Conservation (phyloP, 495 filamentous ascomycete genomes). For the Xylaria telfairii region DNA sequence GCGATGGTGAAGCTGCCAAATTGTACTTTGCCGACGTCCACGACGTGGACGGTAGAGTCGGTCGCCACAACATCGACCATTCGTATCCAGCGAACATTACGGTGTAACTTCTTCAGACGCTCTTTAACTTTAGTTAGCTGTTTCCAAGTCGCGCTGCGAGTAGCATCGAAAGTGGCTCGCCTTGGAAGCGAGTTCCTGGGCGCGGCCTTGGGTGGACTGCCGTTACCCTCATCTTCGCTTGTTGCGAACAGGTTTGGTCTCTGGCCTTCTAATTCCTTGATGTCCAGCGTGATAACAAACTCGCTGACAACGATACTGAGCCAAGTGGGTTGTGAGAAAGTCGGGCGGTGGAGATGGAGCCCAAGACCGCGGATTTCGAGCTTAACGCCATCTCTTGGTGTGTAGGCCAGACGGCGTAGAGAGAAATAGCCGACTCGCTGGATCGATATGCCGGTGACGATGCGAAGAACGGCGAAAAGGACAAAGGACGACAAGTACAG, state of each 20-base stretch:
- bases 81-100: constrained; percentile 84
- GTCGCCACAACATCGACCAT: constrained; percentile 89
- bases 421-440: constrained; percentile 93
- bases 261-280: constrained; percentile 62
- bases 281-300: constrained; percentile 80
- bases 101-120: constrained; percentile 81
- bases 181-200: constrained; percentile 33
- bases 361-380: constrained; percentile 91
- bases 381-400: constrained; percentile 81
- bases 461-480: constrained; percentile 89
- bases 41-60: constrained; percentile 74
- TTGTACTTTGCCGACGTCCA: constrained; percentile 82
- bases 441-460: constrained; percentile 93
- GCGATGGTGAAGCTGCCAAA: constrained; percentile 83
- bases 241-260: constrained; percentile 38
- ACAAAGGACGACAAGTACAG: constrained; percentile 91
- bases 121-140: constrained; percentile 78
- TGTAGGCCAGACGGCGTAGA: constrained; percentile 85
- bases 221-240: constrained; percentile 35
- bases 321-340: constrained; percentile 97
- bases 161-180: constrained; percentile 33
- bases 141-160: constrained; percentile 79
- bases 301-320: constrained; percentile 86
- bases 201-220: constrained; percentile 24
- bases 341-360: constrained; percentile 85